Conservation (phyloP, 768 basidiomycete species). For the Trametes cinnabarina region DNA sequence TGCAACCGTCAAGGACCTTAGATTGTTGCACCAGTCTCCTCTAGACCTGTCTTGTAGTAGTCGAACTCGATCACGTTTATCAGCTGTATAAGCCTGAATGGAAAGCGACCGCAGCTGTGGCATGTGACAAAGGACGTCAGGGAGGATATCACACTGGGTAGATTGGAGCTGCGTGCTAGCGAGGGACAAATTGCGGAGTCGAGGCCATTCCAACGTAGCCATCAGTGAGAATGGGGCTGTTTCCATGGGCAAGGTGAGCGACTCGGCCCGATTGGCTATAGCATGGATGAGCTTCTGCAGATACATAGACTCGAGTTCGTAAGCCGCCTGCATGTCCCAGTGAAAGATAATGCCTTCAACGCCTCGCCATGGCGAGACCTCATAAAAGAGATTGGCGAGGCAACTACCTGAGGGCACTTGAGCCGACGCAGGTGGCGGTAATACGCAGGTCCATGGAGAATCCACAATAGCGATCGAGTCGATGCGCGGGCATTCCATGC, state of each 20-base stretch:
- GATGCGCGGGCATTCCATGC: neutral
- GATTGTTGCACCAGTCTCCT: neutral
- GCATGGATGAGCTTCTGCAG: neutral
- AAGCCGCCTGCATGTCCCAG: neutral
- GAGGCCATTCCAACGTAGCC: neutral
- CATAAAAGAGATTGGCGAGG: neutral
- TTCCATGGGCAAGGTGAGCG: neutral
- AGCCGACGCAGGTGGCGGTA: neutral
- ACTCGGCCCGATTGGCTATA: neutral
- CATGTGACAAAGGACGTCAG: neutral
- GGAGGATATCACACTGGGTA: neutral
- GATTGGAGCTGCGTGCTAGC: neutral
- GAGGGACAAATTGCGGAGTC: neutral
- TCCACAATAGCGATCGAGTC: neutral
- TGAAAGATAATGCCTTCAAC: neutral
- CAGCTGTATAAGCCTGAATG: neutral
- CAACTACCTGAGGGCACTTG: neutral
- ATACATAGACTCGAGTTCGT: neutral
- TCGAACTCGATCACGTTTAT: neutral
- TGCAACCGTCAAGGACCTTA: neutral
- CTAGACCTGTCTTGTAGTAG: neutral
- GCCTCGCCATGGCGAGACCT: neutral
- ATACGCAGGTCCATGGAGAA: neutral
- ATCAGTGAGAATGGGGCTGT: neutral
- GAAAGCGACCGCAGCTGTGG: neutral